A percentile compares a stretch with the other conserved stretches of the same genome.
phyloP scores from a whole-genome alignment of 345 rosid genomes.

The Xanthoceras sorbifolium region DNA sequence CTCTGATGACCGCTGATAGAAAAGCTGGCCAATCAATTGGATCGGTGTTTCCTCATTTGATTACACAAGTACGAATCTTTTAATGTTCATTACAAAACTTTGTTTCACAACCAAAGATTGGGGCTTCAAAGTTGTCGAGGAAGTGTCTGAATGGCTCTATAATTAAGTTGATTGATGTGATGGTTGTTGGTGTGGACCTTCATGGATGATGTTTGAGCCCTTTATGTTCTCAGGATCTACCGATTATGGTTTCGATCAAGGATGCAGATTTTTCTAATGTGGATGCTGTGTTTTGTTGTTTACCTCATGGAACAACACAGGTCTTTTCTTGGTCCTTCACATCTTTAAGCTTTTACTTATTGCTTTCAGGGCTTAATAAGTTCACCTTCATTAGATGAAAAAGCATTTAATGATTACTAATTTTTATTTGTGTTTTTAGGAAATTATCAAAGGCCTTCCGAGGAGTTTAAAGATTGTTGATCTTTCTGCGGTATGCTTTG shows the following conservation, averaged over 20 bases:
- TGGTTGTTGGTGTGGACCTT: background rate
- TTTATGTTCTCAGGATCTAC: slow-evolving; percentile 63
- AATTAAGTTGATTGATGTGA: background rate
- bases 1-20: slow-evolving; percentile 94
- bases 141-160: background rate
- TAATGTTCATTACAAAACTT: background rate
- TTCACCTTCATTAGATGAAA: background rate
- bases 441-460: slow-evolving; percentile 85
- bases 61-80: slow-evolving; percentile 55
- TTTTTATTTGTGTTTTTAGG: slow-evolving; percentile 39
- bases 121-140: background rate
- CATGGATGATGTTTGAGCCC: slow-evolving; percentile 7
- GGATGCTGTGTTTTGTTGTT: slow-evolving; percentile 95
- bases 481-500: slow-evolving; percentile 83
- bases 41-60: slow-evolving; percentile 82
- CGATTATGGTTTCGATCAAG: slow-evolving; percentile 64
- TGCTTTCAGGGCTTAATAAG: background rate
- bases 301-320: slow-evolving; percentile 98
- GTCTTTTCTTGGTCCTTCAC: slow-evolving; percentile 34
- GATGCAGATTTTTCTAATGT: slow-evolving; percentile 83
- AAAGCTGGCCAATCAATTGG: slow-evolving; percentile 96
- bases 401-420: background rate
- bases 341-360: background rate
- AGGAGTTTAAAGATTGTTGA: slow-evolving; percentile 73
- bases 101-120: background rate